Percentiles rank a stretch among this genome's conserved stretches.
Conservation (phyloP, 2,329 filamentous ascomycete species). For the Fusarium stilboides region DNA sequence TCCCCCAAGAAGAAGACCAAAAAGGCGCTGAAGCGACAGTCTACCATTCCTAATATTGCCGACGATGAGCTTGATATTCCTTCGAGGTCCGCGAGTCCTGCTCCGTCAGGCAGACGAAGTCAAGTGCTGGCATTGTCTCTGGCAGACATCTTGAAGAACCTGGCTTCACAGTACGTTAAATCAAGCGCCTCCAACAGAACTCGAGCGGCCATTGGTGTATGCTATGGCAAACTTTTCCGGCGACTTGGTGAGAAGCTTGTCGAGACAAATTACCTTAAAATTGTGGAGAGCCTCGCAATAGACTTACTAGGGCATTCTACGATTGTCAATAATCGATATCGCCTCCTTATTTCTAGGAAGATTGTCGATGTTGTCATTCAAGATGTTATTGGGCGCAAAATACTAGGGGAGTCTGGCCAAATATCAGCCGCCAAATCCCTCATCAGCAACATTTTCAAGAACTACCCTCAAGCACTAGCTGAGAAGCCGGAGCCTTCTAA, state of each 20-base stretch:
- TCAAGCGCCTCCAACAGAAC: conserved; percentile 83
- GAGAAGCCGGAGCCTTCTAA: conserved; percentile 92
- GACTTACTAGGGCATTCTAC: conserved; percentile 84
- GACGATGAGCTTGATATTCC: conserved; percentile 82
- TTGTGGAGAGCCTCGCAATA: conserved; percentile 84
- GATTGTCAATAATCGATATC: conserved; percentile 88
- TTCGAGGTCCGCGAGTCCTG: conserved; percentile 80
- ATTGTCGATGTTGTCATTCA: conserved; percentile 89
- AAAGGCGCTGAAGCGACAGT: conserved; percentile 68
- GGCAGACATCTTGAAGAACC: conserved; percentile 81
- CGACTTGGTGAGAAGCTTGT: conserved; percentile 86
- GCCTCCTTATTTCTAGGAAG: conserved; percentile 85
- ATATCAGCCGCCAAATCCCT: conserved; percentile 84
- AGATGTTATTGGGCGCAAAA: conserved; percentile 83
- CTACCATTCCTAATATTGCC: conserved; percentile 72
- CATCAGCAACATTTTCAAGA: conserved; percentile 91
- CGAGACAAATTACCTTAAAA: conserved; percentile 84
- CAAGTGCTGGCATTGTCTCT: conserved; percentile 82
- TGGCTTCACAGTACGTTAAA: conserved; percentile 86
- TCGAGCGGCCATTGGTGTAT: conserved; percentile 86
- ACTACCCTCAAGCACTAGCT: conserved; percentile 91
- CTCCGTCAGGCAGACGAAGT: conserved; percentile 76
- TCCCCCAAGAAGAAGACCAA: conserved; percentile 78
- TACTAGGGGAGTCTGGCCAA: conserved; percentile 92
- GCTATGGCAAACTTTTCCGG: conserved; percentile 86